Evolutionary conservation across 257 asterid species (phyloP), one percentile per base, ranked within the genome.

Genomic region (Rauvolfia tetraphylla): DNA sequence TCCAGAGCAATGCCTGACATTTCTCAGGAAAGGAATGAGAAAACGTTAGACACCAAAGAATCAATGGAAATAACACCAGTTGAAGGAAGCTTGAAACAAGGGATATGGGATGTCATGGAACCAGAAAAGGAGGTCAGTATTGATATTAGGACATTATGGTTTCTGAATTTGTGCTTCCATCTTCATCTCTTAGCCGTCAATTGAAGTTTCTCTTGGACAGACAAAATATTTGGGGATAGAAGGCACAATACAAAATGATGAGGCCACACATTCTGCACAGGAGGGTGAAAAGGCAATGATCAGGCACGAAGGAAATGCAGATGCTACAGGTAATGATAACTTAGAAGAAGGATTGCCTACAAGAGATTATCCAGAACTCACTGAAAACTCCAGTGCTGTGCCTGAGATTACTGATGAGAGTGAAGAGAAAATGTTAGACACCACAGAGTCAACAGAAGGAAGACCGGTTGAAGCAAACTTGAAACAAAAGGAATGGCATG

Each of bases 81-180:
- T 38, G 72, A 67, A 41, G 33, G 51, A 67, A 67, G 27, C 48
- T 36, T 23, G 15, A 22, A 66, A 23, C 7, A 59, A 36, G 49
- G 20, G 48, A 22, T 36, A 48, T 39, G 14, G 39, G 72, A 42
- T 1, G 44, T 67, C 34, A n/a, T n/a, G 42, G 56, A 75, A 62
- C 51, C 63, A 63, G 51, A 48, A 62, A 38, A 48, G 46, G 63
- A 62, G 73, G 72, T 75, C n/a, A 74, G 58, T 49, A 1, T 46
- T 34, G 31, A 75, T 46, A 62, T 6, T 13, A 9, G 31, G 18
- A 36, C 1, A 7, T 25, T 34, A 66, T 18, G 1, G 36, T 20
- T 31, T 51, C 39, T 20, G 29, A 66, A 66, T 48, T 20, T 36
- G 27, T 3, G 5, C 46, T n/a, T n/a, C n/a, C n/a, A 56, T 23